These are phyloP conservation scores for Themeda triandra DNA, from an alignment of 176 grass and related monocot genomes.

Conservation along the genomic window DNA sequence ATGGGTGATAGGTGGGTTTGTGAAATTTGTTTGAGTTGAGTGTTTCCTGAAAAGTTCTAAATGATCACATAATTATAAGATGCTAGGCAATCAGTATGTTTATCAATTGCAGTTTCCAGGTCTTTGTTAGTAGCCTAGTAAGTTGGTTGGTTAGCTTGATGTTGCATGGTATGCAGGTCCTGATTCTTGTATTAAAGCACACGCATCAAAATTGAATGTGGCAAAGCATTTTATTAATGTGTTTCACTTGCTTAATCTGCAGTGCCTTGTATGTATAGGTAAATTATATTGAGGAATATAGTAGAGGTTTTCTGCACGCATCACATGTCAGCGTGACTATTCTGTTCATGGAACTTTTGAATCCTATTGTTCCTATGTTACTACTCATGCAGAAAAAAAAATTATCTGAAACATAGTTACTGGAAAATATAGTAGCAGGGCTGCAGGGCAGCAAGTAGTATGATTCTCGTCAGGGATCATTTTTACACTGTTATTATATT, in stretches of 20 bases:
- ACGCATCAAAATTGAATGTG: not conserved
- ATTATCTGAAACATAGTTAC: not conserved
- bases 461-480: not conserved
- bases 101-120: not conserved
- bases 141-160: not conserved
- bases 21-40: not conserved
- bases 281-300: not conserved
- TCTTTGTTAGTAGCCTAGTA: not conserved
- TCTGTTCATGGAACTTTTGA: not conserved
- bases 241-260: not conserved
- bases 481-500: not conserved
- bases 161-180: not conserved
- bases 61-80: not conserved
- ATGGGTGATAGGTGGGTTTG: not conserved
- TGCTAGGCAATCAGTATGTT: not conserved
- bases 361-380: not conserved
- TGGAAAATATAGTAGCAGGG: not conserved
- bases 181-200: not conserved
- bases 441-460: not conserved
- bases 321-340: not conserved
- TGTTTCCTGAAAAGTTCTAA: not conserved
- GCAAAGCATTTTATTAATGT: not conserved
- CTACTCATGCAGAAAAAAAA: not conserved
- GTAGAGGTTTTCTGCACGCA: not conserved
- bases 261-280: not conserved